Base-by-base conservation (phyloP, 2,329 filamentous ascomycete genomes). In the Lecanosticta acicola region DNA sequence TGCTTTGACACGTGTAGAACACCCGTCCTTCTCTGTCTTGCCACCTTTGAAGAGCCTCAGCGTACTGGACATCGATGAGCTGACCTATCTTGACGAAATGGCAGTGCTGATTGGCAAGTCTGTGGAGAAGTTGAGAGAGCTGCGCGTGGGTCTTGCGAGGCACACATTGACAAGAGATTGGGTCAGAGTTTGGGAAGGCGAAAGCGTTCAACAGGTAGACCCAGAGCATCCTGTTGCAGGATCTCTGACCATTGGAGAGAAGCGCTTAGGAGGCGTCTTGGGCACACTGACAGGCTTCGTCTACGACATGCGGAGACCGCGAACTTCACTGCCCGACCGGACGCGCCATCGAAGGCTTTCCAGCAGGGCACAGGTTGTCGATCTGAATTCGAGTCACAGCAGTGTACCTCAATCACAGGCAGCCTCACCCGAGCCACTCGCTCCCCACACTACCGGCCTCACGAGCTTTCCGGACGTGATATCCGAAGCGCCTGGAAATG, bases 81-180 rank as follows among this genome's bases (percentile, higher is more conserved):
- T 87, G n/a, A 77, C 83, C 20, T 93, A 93, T 63, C 68, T 91
- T 32, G 86, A 91, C 60, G 87, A 93, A 67, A 84, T 93, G 78
- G 83, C 84, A 43, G 73, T 87, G 34, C 73, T 93, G 10, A 80
- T 93, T 49, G 83, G 84, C 49, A 78, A 81, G 18, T 91, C 86
- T 10, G 73, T 79, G 48, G 72, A 76, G 50, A 74, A 74, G 34
- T 69, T 93, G 13, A 76, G 78, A 21, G 87, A 91, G 64, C 72
- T 94, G 26, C 76, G 85, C 35, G 76, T 93, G 3, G 85, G 87
- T 4, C 80, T 93, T 45, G 80, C 85, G 3, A 61, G 70, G 4
- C 72, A 78, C 51, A 74, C 74, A 3, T 66, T 71, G 53, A 66
- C 67, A 21, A 65, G 69, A 24, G 68, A 81, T 48, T 85, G 82